Evolutionary conservation across 306 rosid genomes (phyloP).

Genomic region (Mimosa bimucronata): DNA sequence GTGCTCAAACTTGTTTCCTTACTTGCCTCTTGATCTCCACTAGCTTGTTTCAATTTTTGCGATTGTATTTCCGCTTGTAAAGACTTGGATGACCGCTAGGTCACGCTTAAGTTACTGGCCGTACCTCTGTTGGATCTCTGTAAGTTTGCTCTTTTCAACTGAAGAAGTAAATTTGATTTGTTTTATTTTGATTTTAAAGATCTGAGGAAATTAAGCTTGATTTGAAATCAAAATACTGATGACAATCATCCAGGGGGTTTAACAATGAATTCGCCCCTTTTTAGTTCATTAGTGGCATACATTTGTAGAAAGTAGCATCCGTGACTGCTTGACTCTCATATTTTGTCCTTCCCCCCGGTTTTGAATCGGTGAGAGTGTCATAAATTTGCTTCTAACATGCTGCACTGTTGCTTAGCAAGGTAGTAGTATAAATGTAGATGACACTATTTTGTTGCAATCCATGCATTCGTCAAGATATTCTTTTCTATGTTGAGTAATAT

Average conservation of each 20-base stretch:
- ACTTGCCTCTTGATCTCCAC: constrained; percentile 22
- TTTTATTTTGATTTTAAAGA: constrained; percentile 15
- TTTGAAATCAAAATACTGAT: constrained; percentile 1
- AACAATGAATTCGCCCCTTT: constrained; percentile 20
- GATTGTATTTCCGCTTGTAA: background rate
- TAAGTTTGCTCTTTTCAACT: background rate
- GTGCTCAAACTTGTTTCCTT: constrained; percentile 21
- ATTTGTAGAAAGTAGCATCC: background rate
- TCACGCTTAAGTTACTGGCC: background rate
- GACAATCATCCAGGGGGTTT: background rate
- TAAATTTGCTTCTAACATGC: constrained; percentile 8
- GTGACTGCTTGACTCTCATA: constrained; percentile 19
- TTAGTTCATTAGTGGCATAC: constrained; percentile 12
- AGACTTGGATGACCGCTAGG: background rate
- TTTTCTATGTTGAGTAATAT: constrained; percentile 19
- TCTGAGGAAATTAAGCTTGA: background rate
- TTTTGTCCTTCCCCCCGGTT: background rate
- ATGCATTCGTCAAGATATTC: background rate
- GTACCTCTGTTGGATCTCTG: constrained; percentile 23
- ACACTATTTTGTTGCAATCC: background rate
- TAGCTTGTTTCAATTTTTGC: constrained; percentile 4
- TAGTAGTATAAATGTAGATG: background rate
- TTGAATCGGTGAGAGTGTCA: background rate
- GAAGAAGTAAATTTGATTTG: constrained; percentile 23
- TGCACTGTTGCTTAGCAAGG: constrained; percentile 12